phyloP scores from a whole-genome alignment of 345 rosid genomes.

The Moricandia moricandioides region DNA sequence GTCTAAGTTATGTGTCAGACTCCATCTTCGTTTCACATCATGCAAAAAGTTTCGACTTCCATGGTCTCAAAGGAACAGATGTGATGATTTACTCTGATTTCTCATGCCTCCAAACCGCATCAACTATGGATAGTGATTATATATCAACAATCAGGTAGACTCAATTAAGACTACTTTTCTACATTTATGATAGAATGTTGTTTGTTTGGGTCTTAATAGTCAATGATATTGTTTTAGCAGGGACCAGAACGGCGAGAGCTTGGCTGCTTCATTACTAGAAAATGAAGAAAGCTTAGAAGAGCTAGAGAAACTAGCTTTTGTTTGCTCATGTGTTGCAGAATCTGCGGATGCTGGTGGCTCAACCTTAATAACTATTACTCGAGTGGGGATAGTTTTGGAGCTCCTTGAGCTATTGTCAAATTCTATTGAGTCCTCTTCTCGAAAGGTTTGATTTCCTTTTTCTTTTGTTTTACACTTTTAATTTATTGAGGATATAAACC shows the following conservation, averaged over 20 bases:
- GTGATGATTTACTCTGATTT: constrained; percentile 63
- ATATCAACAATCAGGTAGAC: constrained; percentile 50
- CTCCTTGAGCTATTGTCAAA: constrained; percentile 60
- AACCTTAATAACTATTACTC: constrained; percentile 58
- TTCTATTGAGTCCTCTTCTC: constrained; percentile 50
- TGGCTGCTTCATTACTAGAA: constrained; percentile 39
- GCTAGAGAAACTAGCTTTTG: constrained; percentile 63
- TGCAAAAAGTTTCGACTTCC: constrained; percentile 59
- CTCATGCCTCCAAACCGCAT: constrained; percentile 36
- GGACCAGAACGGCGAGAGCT: constrained; percentile 36
- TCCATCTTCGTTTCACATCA: constrained; percentile 58
- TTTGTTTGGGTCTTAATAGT: constrained; percentile 1
- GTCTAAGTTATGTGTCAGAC: constrained; percentile 51
- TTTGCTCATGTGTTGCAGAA: constrained; percentile 59
- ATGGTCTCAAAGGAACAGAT: constrained; percentile 51
- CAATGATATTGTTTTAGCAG: constrained; percentile 28
- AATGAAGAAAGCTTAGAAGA: constrained; percentile 54
- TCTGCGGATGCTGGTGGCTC: constrained; percentile 76
- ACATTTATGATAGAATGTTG: not conserved
- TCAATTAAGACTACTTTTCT: not conserved
- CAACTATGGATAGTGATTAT: constrained; percentile 11
- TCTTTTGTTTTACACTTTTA: not conserved
- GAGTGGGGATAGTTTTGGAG: constrained; percentile 59
- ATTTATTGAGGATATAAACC: not conserved
- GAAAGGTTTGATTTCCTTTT: constrained; percentile 37